phyloP scores from a whole-genome alignment of 1,284 basidiomycete species.

The Malassezia sympodialis region DNA sequence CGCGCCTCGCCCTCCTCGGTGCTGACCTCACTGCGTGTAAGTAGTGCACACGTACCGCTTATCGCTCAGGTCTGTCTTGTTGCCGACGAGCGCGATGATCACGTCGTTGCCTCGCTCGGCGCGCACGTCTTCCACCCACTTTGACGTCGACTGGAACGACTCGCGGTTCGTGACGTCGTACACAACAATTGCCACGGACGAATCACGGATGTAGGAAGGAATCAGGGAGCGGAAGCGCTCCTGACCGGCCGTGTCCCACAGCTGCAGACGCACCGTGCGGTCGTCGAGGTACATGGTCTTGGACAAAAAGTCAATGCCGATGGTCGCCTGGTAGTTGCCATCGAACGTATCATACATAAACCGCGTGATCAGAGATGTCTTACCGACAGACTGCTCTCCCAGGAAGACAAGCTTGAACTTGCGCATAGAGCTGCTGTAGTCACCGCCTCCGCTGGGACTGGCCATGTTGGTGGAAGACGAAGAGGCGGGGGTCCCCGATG shows the following conservation, averaged over 20 bases:
- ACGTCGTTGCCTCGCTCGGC: slow-evolving; percentile 96
- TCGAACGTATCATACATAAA: slow-evolving; percentile 99
- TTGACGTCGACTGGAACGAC: slow-evolving; percentile 91
- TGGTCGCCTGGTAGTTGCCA: slow-evolving; percentile 99
- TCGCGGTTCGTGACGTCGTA: slow-evolving; percentile 98
- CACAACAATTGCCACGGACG: slow-evolving; percentile 93
- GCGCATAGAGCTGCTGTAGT: slow-evolving; percentile 44
- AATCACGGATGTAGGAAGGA: slow-evolving; percentile 97
- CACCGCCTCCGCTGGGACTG: slow-evolving; percentile 19
- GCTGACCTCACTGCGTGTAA: slow-evolving; percentile 71
- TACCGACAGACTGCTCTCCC: slow-evolving; percentile 43
- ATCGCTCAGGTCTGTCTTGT: slow-evolving; percentile 74
- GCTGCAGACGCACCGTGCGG: slow-evolving; percentile 87
- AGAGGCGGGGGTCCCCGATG: not conserved
- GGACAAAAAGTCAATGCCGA: slow-evolving; percentile 97
- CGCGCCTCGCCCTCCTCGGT: slow-evolving; percentile 90
- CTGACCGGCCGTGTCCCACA: slow-evolving; percentile 95
- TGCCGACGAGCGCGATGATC: slow-evolving; percentile 95
- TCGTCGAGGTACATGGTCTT: slow-evolving; percentile 99
- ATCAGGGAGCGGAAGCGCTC: slow-evolving; percentile 96
- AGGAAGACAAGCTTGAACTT: slow-evolving; percentile 49
- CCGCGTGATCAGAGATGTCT: slow-evolving; percentile 92
- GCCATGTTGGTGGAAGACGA: slow-evolving; percentile 11
- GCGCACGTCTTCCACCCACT: slow-evolving; percentile 99
- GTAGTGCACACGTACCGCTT: slow-evolving; percentile 28